A percentile compares a stretch with the other conserved stretches of the same genome.
phyloP scores from a whole-genome alignment of 2,329 filamentous ascomycete species.

The Fusarium siculi region DNA sequence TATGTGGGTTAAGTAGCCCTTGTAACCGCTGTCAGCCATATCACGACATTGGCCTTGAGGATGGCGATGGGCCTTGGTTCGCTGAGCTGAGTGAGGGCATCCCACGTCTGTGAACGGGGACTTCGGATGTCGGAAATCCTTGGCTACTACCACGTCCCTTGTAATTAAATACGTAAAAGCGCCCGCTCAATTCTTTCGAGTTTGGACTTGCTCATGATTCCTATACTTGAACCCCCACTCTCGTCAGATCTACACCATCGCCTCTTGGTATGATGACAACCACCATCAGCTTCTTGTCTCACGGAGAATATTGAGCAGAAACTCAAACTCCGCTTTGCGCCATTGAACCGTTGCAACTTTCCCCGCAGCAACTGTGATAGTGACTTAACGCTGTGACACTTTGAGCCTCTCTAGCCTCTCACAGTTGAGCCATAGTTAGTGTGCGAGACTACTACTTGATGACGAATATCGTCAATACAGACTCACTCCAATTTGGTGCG shows the following conservation, averaged over 20 bases:
- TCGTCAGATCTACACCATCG: conserved; percentile 9
- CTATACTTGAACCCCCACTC: conserved; percentile 27
- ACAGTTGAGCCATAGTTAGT: conserved; percentile 68
- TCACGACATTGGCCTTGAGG: conserved; percentile 40
- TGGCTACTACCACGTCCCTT: not conserved
- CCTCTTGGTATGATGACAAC: conserved; percentile 8
- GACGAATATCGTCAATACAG: not conserved
- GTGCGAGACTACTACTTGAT: conserved; percentile 57
- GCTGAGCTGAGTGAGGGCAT: conserved; percentile 4
- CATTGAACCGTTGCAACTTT: conserved; percentile 57
- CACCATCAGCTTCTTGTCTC: conserved; percentile 1
- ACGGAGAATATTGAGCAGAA: not conserved
- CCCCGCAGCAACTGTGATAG: conserved; percentile 58
- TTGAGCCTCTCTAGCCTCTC: conserved; percentile 64
- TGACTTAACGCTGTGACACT: conserved; percentile 67
- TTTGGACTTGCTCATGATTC: not conserved
- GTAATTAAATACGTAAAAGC: conserved; percentile 20
- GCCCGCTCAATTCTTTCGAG: not conserved
- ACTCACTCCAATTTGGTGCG: not conserved
- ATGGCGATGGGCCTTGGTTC: conserved; percentile 34
- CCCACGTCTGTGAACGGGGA: conserved; percentile 25
- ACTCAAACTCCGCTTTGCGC: conserved; percentile 50
- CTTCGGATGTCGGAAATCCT: conserved; percentile 29
- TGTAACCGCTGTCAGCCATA: conserved; percentile 35
- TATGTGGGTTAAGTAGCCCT: conserved; percentile 38